Percentiles rank a stretch among this genome's conserved stretches.
phyloP scores from a whole-genome alignment of 768 basidiomycete species.

The Cystofilobasidium macerans region DNA sequence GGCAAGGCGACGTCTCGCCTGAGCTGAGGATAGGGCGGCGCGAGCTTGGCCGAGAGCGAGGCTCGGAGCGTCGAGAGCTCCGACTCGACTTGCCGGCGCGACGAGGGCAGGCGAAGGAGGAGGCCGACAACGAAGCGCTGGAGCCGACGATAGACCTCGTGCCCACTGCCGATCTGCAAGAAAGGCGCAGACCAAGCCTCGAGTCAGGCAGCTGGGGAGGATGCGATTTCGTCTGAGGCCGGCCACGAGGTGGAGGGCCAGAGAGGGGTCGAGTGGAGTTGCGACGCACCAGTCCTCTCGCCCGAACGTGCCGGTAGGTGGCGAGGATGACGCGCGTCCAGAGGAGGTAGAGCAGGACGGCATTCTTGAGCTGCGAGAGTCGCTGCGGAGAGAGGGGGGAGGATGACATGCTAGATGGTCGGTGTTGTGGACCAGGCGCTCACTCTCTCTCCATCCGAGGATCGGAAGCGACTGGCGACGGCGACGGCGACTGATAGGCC shows the following conservation, averaged over 20 bases:
- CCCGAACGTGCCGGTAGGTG: constrained; percentile 52
- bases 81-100: constrained; percentile 49
- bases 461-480: too few species aligned
- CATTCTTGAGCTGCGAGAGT: constrained; percentile 38
- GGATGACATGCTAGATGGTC: neutral
- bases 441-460: too few species aligned
- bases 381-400: constrained; percentile 13
- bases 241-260: neutral
- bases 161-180: constrained; percentile 38
- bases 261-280: neutral
- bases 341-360: constrained; percentile 44
- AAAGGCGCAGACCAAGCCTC: too few species aligned
- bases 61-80: constrained; percentile 56
- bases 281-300: constrained; percentile 45
- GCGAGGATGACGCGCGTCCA: constrained; percentile 38
- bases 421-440: too few species aligned
- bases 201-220: too few species aligned
- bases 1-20: constrained; percentile 59
- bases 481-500: too few species aligned
- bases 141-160: constrained; percentile 44
- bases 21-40: constrained; percentile 55
- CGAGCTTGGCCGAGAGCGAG: constrained; percentile 56
- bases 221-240: too few species aligned
- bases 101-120: constrained; percentile 52
- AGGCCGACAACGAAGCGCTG: constrained; percentile 49